Evolutionary conservation across 169 alveolate species (phyloP).

Genomic region (Theileria annulata): DNA sequence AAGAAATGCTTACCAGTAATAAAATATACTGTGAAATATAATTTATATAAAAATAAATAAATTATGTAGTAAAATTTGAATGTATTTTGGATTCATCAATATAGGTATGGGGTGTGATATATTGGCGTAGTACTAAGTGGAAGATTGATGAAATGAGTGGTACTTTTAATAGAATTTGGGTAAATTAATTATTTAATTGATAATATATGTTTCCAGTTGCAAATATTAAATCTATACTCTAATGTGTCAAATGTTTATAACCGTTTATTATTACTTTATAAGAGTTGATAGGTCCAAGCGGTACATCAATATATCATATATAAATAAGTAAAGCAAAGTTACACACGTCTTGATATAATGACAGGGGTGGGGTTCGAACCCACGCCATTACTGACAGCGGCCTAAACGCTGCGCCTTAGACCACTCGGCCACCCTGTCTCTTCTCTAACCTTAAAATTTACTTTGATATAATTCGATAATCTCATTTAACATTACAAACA

Average conservation of each 20-base stretch:
- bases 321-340: neutral
- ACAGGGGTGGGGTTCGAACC: constrained; percentile 98
- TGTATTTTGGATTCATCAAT: neutral
- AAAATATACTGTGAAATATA: neutral
- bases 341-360: constrained; percentile 26
- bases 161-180: too few species aligned
- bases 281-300: neutral
- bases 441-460: neutral
- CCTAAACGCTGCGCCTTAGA: constrained; percentile 99
- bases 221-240: neutral
- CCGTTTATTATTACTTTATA: neutral
- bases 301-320: neutral
- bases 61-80: neutral
- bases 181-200: too few species aligned
- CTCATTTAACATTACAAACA: too few species aligned
- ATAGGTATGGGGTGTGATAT: neutral
- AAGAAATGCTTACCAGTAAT: neutral
- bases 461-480: neutral
- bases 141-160: neutral
- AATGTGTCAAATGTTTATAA: neutral
- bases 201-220: neutral
- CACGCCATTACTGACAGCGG: constrained; percentile 99
- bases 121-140: neutral
- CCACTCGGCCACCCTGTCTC: constrained; percentile 97
- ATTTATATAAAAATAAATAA: too few species aligned